phyloP scores from a whole-genome alignment of 768 basidiomycete genomes.

The Auriscalpium microsporum region DNA sequence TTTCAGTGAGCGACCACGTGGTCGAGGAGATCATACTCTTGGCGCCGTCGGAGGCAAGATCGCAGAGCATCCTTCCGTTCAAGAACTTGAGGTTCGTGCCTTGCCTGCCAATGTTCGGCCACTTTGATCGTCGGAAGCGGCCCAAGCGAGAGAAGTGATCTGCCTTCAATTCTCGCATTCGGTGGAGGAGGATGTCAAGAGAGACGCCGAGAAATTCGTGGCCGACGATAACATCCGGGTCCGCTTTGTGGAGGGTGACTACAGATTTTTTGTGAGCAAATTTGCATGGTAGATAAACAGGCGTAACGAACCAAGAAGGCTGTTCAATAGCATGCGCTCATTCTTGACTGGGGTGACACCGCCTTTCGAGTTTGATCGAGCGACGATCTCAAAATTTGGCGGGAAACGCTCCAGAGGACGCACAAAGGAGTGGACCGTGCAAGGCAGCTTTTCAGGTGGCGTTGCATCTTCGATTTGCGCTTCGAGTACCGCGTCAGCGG shows the following conservation, averaged over 20 bases:
- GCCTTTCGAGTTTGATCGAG: constrained; percentile 56
- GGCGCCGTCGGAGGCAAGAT: constrained; percentile 89
- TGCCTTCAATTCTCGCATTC: constrained; percentile 83
- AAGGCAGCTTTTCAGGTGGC: constrained; percentile 80
- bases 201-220: constrained; percentile 90
- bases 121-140: constrained; percentile 75
- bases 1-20: constrained; percentile 97
- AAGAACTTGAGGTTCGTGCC: constrained; percentile 80
- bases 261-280: neutral
- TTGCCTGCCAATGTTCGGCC: constrained; percentile 74
- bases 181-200: constrained; percentile 82
- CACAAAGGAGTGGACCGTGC: constrained; percentile 79
- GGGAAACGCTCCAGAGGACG: constrained; percentile 87
- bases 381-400: constrained; percentile 66
- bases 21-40: constrained; percentile 97
- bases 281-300: constrained; percentile 7
- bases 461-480: constrained; percentile 88
- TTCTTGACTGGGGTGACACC: constrained; percentile 66
- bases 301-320: constrained; percentile 49
- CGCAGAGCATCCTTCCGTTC: constrained; percentile 81
- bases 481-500: constrained; percentile 20
- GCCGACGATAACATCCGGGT: constrained; percentile 91
- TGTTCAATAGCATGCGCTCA: constrained; percentile 81
- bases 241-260: constrained; percentile 74
- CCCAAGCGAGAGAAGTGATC: constrained; percentile 95